These are phyloP conservation scores for Diaporthe velutina DNA, from an alignment of 2,329 filamentous ascomycete species.

Conservation along the genomic window DNA sequence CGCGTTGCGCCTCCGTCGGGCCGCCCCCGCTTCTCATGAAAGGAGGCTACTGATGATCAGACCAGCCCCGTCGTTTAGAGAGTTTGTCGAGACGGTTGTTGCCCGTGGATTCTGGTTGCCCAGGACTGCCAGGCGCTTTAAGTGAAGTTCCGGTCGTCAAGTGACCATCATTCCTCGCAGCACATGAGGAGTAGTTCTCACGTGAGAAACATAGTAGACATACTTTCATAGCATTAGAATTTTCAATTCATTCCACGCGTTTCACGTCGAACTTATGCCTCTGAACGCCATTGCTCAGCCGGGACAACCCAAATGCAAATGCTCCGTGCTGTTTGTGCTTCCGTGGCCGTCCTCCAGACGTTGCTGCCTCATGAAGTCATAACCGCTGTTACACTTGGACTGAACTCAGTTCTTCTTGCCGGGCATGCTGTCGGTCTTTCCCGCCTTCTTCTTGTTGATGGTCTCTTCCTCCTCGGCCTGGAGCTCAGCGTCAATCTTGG, in stretches of 20 bases:
- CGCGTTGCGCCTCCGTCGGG: not conserved
- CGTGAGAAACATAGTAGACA: not conserved
- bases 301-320: not conserved
- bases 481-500: constrained; percentile 78
- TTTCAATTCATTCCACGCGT: not conserved
- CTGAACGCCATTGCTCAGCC: constrained; percentile 35
- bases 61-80: not conserved
- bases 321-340: not conserved
- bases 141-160: not conserved
- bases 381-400: not conserved
- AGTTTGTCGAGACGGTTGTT: too few species aligned
- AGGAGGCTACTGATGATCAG: too few species aligned
- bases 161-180: not conserved
- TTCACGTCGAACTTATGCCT: constrained; percentile 18
- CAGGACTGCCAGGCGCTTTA: not conserved
- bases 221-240: not conserved
- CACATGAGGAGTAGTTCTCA: not conserved
- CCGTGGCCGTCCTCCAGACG: constrained; percentile 3
- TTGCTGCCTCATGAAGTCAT: not conserved
- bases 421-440: constrained; percentile 46
- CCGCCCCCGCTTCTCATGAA: too few species aligned
- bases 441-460: constrained; percentile 70
- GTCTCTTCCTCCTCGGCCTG: constrained; percentile 76
- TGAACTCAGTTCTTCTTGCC: constrained; percentile 51
- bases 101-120: not conserved